Evolutionary conservation across 805 yeast genomes (phyloP), one percentile per base, ranked within the genome.

Genomic region (Cyberlindnera samutprakarnensis): DNA sequence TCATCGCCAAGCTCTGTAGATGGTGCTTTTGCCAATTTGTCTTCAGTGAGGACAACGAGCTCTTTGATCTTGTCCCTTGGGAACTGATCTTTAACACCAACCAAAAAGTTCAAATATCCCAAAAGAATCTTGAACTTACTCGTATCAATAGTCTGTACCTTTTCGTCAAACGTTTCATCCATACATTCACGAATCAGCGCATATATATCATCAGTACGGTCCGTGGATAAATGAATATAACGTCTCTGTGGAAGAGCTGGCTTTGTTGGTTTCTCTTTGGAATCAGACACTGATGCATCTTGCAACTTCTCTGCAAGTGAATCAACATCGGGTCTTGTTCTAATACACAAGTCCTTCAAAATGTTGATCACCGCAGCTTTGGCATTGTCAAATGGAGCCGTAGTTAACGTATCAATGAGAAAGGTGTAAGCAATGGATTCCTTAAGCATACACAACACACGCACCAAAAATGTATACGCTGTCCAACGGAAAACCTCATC

Each of bases 331-430:
- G 39, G 26, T 18, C 46, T 44, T 6, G 47, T 46, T 39, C 70
- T 66, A 5, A 68, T 44, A 42, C 76, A 53, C 40, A 86, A 62
- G 43, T 78, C 85, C 51, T 80, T 85, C 47, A 86, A 66, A 16
- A 85, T 74, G 4, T 78, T 73, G 13, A 85, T 68, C 23, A 75
- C 57, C 4, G 75, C 75, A 16, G 78, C 64, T 43, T 75, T 75
- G 15, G 73, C 70, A 24, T 70, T 68, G 24, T 67, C 74, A 47
- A 67, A 73, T 2, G 92, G 88, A 47, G 90, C 81, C 31, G 70
- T 62, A 18, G 62, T 59, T 31, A 90, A 61, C 1, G 86, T 66
- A 47, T 84, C 86, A 16, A 64, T 49, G 12, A 85, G 59, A 49
- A 81, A 83, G 3, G 61, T 59, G 54, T 74, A 84, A 0, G 81